These are phyloP conservation scores for Rhodotorula sp. DNA, from an alignment of 1,284 basidiomycete genomes.

Conservation along the genomic window DNA sequence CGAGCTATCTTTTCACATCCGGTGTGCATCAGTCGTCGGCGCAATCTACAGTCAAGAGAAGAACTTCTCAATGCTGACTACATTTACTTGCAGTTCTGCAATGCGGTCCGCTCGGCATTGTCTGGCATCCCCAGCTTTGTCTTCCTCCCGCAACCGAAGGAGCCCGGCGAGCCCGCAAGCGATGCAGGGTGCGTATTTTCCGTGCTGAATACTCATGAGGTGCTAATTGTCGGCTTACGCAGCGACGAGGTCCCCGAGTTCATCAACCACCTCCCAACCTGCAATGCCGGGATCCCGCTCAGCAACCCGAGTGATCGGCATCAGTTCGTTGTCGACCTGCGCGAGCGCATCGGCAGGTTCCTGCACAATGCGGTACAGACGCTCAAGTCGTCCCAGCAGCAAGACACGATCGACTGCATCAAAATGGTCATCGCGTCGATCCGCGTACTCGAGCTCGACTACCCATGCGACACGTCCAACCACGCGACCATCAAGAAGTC, in stretches of 20 bases:
- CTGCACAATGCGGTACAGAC: constrained; percentile 66
- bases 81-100: constrained; percentile 49
- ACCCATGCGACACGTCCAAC: constrained; percentile 57
- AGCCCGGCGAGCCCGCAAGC: constrained; percentile 60
- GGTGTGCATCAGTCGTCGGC: too few species aligned
- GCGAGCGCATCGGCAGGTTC: constrained; percentile 68
- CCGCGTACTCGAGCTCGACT: constrained; percentile 72
- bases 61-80: constrained; percentile 25
- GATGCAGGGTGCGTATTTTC: constrained; percentile 56
- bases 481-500: constrained; percentile 41
- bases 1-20: background rate
- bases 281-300: constrained; percentile 69
- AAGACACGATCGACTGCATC: constrained; percentile 92
- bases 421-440: constrained; percentile 61
- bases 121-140: constrained; percentile 65
- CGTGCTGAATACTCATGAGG: constrained; percentile 55
- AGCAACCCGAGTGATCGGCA: constrained; percentile 76
- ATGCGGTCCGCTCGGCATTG: constrained; percentile 64
- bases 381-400: constrained; percentile 58
- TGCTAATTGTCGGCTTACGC: background rate
- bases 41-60: too few species aligned
- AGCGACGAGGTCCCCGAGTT: constrained; percentile 51
- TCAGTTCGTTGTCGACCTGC: constrained; percentile 63
- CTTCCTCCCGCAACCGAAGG: constrained; percentile 61
- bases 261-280: constrained; percentile 47